These are phyloP conservation scores for Kuraishia piskuri DNA, from an alignment of 805 yeast species.

Conservation along the genomic window DNA sequence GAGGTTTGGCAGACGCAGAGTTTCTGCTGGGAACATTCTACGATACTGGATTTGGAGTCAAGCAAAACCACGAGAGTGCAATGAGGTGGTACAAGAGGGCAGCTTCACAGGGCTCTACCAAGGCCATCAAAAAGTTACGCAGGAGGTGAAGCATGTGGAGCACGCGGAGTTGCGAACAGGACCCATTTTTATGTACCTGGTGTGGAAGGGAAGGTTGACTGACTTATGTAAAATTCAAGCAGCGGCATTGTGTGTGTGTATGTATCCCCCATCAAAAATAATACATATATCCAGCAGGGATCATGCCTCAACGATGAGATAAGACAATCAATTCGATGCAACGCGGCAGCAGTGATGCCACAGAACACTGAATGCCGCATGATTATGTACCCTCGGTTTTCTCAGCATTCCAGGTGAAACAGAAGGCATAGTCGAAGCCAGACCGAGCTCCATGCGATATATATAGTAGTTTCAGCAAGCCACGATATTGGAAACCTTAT, in stretches of 20 bases:
- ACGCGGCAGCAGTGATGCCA: neutral
- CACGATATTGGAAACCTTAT: no score
- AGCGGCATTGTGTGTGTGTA: no score
- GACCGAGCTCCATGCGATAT: no score
- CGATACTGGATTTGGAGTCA: constrained; percentile 58
- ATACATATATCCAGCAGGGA: neutral
- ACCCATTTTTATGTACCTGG: no score
- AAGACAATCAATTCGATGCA: neutral
- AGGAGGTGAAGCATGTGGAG: neutral
- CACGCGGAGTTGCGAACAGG: no score
- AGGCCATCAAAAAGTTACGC: constrained; percentile 35
- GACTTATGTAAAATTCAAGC: no score
- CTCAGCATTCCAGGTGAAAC: neutral
- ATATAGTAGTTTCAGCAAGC: no score
- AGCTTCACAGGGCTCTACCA: constrained; percentile 51
- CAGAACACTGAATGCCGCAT: neutral
- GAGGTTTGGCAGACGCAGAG: constrained; percentile 53
- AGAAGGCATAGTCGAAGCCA: neutral
- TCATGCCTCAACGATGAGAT: neutral
- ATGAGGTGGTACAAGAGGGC: constrained; percentile 46
- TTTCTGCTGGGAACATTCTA: constrained; percentile 62
- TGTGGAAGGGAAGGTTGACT: no score
- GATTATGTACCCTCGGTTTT: no score
- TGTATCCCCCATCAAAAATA: no score
- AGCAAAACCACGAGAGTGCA: constrained; percentile 33